Evolutionary conservation across 208 protist genomes (phyloP).

Genomic region (Naegleria lovaniensis): DNA sequence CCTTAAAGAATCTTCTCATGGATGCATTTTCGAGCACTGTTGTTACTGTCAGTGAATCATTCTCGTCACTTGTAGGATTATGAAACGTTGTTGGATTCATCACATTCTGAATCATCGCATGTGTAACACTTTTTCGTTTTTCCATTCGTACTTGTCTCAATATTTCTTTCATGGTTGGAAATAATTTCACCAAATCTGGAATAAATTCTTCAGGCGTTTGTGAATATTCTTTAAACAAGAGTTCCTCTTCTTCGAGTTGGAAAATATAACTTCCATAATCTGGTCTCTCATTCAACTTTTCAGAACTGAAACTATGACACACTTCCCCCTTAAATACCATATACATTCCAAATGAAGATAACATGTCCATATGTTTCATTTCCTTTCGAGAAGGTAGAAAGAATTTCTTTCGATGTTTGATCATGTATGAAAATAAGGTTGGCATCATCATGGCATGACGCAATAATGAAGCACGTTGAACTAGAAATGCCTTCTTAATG

Average conservation of each 20-base stretch:
- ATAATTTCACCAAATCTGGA: not conserved
- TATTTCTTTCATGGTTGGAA: not conserved
- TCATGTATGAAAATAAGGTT: not conserved
- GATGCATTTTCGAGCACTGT: not conserved
- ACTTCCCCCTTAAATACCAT: not conserved
- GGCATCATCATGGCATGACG: not conserved
- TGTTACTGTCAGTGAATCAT: not conserved
- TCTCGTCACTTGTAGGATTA: not conserved
- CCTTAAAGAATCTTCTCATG: not conserved
- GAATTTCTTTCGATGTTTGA: not conserved
- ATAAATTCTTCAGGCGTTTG: not conserved
- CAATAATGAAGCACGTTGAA: not conserved
- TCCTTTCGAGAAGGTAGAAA: not conserved
- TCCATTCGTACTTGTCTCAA: not conserved
- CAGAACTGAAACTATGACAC: not conserved
- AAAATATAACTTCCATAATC: not conserved
- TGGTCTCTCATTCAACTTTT: not conserved
- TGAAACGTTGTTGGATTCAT: not conserved
- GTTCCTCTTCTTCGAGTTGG: not conserved
- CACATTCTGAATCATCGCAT: not conserved
- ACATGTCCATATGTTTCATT: not conserved
- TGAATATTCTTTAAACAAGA: not conserved
- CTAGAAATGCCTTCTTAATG: not conserved
- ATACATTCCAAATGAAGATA: not conserved
- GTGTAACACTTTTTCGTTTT: not conserved